phyloP scores from a whole-genome alignment of 1,284 basidiomycete genomes.

The Thecaphora frezii region DNA sequence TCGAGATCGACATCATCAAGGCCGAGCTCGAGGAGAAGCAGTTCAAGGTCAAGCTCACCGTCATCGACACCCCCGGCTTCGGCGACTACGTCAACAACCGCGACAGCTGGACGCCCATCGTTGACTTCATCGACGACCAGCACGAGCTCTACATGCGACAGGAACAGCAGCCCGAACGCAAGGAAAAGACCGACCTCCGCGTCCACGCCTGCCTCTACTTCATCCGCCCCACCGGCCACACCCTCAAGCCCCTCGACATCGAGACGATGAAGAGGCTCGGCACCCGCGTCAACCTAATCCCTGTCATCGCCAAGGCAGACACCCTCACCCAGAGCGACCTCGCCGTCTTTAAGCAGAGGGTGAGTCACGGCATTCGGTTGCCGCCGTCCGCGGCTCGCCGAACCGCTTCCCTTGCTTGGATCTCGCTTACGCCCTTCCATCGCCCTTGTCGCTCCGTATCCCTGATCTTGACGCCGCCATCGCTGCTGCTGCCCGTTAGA shows the following conservation, averaged over 20 bases:
- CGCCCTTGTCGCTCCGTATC: no score
- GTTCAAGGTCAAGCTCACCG: slow-evolving; percentile 98
- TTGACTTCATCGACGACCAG: slow-evolving; percentile 99
- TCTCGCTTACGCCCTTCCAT: no score
- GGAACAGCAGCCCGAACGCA: slow-evolving; percentile 93
- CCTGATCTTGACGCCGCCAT: not conserved
- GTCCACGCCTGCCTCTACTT: slow-evolving; percentile 99
- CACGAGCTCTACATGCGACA: slow-evolving; percentile 99
- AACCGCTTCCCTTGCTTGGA: no score
- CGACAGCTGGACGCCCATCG: slow-evolving; percentile 95
- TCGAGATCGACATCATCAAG: slow-evolving; percentile 70
- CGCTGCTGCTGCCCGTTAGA: slow-evolving; percentile 56
- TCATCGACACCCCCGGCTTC: slow-evolving; percentile 97
- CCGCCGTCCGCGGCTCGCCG: no score
- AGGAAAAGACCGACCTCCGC: slow-evolving; percentile 88
- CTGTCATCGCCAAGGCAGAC: slow-evolving; percentile 95
- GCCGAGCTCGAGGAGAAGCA: slow-evolving; percentile 91
- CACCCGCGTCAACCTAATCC: slow-evolving; percentile 92
- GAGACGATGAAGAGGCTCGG: slow-evolving; percentile 98
- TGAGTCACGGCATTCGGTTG: not conserved
- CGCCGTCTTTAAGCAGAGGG: slow-evolving; percentile 80
- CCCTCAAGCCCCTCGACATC: slow-evolving; percentile 96
- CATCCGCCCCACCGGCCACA: slow-evolving; percentile 91
- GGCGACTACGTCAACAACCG: slow-evolving; percentile 99
- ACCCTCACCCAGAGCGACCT: slow-evolving; percentile 93